Evolutionary conservation across 1,139 yeast species (phyloP).

Genomic region (Pichia sp.): DNA sequence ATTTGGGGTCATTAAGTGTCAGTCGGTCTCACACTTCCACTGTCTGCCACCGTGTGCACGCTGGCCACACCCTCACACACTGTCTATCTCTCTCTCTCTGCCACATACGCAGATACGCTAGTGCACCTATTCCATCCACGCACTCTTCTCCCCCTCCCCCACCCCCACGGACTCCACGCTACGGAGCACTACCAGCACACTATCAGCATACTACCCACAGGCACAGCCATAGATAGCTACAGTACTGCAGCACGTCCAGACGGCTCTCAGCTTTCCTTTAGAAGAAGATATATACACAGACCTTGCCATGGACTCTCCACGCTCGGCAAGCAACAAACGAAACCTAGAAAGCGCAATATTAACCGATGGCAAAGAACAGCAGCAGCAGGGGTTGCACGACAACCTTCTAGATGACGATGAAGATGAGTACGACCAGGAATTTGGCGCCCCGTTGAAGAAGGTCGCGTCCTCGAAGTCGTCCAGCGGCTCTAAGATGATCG

Average conservation of each 20-base stretch:
- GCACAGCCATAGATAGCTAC: no score
- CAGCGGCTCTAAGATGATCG: not conserved
- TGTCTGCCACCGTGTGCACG: not conserved
- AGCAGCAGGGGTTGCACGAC: not conserved
- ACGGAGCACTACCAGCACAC: not conserved
- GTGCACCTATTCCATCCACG: no score
- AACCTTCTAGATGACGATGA: not conserved
- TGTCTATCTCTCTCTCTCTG: no score
- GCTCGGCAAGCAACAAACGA: not conserved
- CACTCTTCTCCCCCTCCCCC: no score
- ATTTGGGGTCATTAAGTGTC: not conserved
- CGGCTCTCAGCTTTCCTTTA: not conserved
- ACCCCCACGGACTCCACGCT: not conserved
- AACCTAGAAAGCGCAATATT: not conserved
- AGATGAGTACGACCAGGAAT: not conserved
- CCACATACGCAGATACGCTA: not conserved
- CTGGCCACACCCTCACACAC: not conserved
- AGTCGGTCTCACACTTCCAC: not conserved
- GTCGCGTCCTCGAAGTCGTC: constrained; percentile 16
- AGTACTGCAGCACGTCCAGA: not conserved
- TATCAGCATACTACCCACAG: no score
- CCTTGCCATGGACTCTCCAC: not conserved
- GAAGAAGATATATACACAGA: not conserved
- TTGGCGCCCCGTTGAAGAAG: constrained; percentile 15
- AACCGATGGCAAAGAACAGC: not conserved